Conservation (phyloP, 2,329 filamentous ascomycete species). For the Penicillium hordei region DNA sequence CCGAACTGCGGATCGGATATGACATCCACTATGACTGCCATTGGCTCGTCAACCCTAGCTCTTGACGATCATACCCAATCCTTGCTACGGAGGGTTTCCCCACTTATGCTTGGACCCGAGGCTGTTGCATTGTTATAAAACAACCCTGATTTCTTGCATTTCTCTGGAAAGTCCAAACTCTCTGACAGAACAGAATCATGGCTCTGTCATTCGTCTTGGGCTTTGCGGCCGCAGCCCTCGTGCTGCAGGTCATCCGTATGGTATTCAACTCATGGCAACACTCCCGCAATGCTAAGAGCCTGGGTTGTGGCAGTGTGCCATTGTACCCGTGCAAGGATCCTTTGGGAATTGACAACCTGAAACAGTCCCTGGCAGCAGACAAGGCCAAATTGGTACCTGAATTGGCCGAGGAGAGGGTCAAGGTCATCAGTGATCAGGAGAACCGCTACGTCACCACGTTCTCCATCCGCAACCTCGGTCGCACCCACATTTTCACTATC, state of each 20-base stretch:
- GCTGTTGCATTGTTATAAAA: slow-evolving; percentile 2
- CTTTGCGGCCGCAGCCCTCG: slow-evolving; percentile 26
- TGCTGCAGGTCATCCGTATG: slow-evolving; percentile 25
- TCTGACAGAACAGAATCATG: slow-evolving; percentile 12
- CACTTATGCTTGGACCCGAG: not conserved
- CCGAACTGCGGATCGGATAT: not conserved
- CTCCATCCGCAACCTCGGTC: slow-evolving; percentile 24
- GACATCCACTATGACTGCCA: not conserved
- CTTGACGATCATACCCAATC: not conserved
- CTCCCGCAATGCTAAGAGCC: slow-evolving; percentile 26
- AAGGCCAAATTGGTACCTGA: slow-evolving; percentile 26
- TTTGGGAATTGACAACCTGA: slow-evolving; percentile 28
- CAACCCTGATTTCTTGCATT: not conserved
- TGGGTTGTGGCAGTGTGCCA: slow-evolving; percentile 28
- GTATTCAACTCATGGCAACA: slow-evolving; percentile 27
- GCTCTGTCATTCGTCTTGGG: slow-evolving; percentile 21
- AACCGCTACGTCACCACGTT: slow-evolving; percentile 30
- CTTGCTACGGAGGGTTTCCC: not conserved
- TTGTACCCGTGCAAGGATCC: slow-evolving; percentile 29
- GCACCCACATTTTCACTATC: slow-evolving; percentile 29
- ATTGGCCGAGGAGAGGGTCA: slow-evolving; percentile 21
- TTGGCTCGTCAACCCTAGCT: not conserved
- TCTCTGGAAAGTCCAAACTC: not conserved
- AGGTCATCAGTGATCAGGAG: slow-evolving; percentile 24
- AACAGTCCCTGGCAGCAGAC: slow-evolving; percentile 26